Percentiles rank a stretch among this genome's conserved stretches.
phyloP scores from a whole-genome alignment of 306 rosid genomes.

The Dryas octopetala region DNA sequence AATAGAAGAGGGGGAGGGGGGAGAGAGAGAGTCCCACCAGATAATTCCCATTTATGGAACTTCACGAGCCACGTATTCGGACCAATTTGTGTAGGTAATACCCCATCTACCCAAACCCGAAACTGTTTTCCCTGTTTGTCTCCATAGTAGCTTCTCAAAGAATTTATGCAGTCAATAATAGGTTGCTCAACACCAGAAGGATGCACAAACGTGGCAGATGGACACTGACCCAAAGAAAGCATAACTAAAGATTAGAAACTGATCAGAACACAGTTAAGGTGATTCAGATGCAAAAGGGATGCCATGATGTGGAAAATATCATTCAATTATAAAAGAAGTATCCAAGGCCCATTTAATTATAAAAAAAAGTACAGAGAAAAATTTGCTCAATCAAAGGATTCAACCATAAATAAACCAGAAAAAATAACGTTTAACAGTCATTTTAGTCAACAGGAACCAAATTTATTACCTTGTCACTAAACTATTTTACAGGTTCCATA shows the following conservation, averaged over 20 bases:
- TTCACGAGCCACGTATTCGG: constrained; percentile 67
- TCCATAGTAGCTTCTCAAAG: constrained; percentile 51
- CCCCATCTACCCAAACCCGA: constrained; percentile 69
- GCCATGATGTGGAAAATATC: background rate
- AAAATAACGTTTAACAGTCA: background rate
- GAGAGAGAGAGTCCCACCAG: constrained; percentile 41
- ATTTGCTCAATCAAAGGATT: background rate
- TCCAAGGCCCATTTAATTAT: background rate
- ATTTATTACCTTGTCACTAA: background rate
- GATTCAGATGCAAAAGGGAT: background rate
- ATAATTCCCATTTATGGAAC: constrained; percentile 70
- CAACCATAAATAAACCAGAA: background rate
- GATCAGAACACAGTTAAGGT: background rate
- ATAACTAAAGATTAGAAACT: constrained; percentile 10
- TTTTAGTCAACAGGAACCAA: background rate
- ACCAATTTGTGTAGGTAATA: constrained; percentile 48
- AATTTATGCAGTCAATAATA: constrained; percentile 36
- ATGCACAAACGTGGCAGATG: constrained; percentile 53
- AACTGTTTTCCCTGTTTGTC: constrained; percentile 69
- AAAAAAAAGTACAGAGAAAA: background rate
- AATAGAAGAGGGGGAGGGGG: constrained; percentile 13
- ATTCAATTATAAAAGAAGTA: background rate
- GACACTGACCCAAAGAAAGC: constrained; percentile 42
- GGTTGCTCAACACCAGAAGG: constrained; percentile 64
- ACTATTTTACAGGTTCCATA: background rate